Percentiles rank a stretch among this genome's conserved stretches.
Conservation (phyloP, 768 basidiomycete species). For the Russula abietina region DNA sequence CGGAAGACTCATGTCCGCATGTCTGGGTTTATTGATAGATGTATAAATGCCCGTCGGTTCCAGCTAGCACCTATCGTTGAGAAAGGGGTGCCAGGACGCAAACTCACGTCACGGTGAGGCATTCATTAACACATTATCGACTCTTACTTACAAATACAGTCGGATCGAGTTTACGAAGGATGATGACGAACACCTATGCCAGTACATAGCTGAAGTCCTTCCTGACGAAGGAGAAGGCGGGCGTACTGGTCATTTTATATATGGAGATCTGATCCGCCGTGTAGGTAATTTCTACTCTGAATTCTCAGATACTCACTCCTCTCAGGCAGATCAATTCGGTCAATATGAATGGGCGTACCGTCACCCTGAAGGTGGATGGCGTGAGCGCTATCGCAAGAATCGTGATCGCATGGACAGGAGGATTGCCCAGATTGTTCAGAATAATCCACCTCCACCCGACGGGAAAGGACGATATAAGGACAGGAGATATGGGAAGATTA, state of each 20-base stretch:
- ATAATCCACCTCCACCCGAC: slow-evolving; percentile 10
- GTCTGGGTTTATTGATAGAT: slow-evolving; percentile 22
- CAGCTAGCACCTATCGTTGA: neutral
- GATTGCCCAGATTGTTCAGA: slow-evolving; percentile 20
- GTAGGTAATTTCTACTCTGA: slow-evolving; percentile 5
- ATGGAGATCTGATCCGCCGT: slow-evolving; percentile 17
- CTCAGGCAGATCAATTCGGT: slow-evolving; percentile 11
- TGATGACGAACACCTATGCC: slow-evolving; percentile 17
- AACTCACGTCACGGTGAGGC: slow-evolving; percentile 7
- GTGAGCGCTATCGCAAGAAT: slow-evolving; percentile 27
- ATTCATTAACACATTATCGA: neutral
- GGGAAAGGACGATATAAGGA: slow-evolving; percentile 18
- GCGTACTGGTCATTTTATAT: slow-evolving; percentile 18
- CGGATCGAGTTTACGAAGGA: slow-evolving; percentile 16
- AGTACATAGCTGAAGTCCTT: slow-evolving; percentile 17
- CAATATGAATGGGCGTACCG: slow-evolving; percentile 22
- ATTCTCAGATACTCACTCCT: neutral
- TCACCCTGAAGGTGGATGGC: slow-evolving; percentile 26
- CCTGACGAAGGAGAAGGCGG: slow-evolving; percentile 17
- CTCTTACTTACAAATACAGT: neutral
- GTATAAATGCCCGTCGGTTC: slow-evolving; percentile 11
- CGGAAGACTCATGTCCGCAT: slow-evolving; percentile 19
- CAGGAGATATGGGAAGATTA: slow-evolving; percentile 7
- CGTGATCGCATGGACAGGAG: slow-evolving; percentile 16
- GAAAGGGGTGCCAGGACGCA: slow-evolving; percentile 10